Conservation (phyloP, 768 basidiomycete species). For the Lenzites betulinus region DNA sequence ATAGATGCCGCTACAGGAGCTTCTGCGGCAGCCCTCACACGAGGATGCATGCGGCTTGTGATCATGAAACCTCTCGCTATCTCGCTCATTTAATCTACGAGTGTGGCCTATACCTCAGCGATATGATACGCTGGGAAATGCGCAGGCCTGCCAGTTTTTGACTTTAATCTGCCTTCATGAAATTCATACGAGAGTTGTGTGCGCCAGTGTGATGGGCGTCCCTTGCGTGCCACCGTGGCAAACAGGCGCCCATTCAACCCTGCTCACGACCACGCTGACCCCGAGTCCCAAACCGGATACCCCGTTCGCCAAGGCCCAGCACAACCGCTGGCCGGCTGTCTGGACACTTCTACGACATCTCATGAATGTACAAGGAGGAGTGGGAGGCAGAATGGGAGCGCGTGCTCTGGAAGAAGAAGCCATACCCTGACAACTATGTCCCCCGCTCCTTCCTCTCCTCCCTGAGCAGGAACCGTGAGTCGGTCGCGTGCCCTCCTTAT, state of each 20-base stretch:
- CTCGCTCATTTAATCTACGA: no score
- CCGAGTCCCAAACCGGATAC: not conserved
- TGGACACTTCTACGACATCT: slow-evolving; percentile 10
- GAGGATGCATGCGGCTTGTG: not conserved
- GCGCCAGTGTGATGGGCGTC: slow-evolving; percentile 3
- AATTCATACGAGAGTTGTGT: slow-evolving; percentile 1
- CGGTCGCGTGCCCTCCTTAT: not conserved
- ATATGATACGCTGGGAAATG: no score
- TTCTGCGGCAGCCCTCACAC: not conserved
- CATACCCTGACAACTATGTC: slow-evolving; percentile 85
- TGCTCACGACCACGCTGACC: not conserved
- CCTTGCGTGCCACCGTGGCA: not conserved
- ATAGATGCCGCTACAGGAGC: not conserved
- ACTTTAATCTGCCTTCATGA: not conserved
- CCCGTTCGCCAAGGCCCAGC: slow-evolving; percentile 6
- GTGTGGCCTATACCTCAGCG: no score
- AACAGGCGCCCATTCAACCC: slow-evolving; percentile 3
- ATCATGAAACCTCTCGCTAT: no score
- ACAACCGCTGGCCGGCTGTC: slow-evolving; percentile 22
- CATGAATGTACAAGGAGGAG: slow-evolving; percentile 31
- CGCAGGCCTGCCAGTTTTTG: no score
- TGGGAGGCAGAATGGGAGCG: slow-evolving; percentile 71
- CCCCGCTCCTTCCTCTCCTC: slow-evolving; percentile 78
- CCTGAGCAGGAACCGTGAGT: slow-evolving; percentile 76
- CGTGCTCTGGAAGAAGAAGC: slow-evolving; percentile 76